phyloP scores from a whole-genome alignment of 306 rosid species.

The Acacia acuminata region DNA sequence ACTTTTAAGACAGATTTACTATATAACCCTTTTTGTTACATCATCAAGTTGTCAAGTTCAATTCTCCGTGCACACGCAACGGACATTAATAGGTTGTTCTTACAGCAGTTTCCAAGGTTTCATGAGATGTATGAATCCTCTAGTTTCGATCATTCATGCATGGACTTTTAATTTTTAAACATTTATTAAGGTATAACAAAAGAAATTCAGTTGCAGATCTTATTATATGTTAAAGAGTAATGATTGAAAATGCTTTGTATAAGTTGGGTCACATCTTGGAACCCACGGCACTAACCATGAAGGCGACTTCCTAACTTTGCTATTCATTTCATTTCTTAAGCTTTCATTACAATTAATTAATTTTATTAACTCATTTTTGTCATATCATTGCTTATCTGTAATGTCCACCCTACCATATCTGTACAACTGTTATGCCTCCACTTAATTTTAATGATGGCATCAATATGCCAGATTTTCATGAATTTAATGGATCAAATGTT shows the following conservation, averaged over 20 bases:
- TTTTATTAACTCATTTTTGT: background rate
- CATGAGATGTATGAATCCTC: background rate
- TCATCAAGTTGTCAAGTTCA: background rate
- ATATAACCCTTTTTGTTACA: too few species aligned
- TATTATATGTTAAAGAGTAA: background rate
- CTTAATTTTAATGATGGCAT: background rate
- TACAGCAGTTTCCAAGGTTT: background rate
- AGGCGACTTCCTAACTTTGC: conserved; percentile 34
- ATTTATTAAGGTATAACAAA: background rate
- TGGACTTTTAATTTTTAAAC: background rate
- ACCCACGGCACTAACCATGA: conserved; percentile 33
- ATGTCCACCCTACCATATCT: background rate
- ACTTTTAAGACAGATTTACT: too few species aligned
- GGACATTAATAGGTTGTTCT: background rate
- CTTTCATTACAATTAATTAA: background rate
- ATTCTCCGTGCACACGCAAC: background rate
- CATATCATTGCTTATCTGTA: background rate
- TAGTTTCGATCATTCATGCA: background rate
- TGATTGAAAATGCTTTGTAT: background rate
- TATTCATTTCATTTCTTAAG: background rate
- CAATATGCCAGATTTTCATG: background rate
- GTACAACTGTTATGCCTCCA: background rate
- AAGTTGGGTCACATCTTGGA: conserved; percentile 22
- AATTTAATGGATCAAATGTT: background rate
- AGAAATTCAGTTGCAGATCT: background rate